Evolutionary conservation across 768 basidiomycete species (phyloP).

Genomic region (Mycena pura): DNA sequence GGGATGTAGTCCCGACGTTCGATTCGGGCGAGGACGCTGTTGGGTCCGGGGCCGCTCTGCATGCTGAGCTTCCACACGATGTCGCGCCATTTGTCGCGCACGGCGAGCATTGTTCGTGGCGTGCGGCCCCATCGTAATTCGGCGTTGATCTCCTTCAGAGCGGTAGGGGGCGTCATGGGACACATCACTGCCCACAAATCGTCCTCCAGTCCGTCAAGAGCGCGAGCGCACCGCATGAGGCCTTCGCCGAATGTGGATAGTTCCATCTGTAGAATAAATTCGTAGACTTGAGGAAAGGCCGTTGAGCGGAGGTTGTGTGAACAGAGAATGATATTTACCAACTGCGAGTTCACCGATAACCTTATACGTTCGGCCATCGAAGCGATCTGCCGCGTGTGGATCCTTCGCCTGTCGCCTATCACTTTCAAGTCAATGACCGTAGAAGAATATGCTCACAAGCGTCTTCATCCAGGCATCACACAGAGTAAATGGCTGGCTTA

Average conservation of each 20-base stretch:
- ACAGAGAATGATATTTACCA: not conserved
- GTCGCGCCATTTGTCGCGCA: not conserved
- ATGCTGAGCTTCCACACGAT: not conserved
- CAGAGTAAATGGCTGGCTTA: not conserved
- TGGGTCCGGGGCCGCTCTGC: not conserved
- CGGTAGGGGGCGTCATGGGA: not conserved
- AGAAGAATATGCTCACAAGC: not conserved
- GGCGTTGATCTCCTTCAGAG: not conserved
- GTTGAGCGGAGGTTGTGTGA: not conserved
- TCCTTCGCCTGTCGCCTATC: not conserved
- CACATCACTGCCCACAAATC: not conserved
- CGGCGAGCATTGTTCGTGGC: not conserved
- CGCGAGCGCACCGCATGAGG: not conserved
- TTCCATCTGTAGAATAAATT: not conserved
- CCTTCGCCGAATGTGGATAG: not conserved
- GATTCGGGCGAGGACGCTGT: not conserved
- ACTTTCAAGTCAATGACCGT: not conserved
- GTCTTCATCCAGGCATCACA: not conserved
- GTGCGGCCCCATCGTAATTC: not conserved
- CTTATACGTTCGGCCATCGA: not conserved
- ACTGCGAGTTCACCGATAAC: not conserved
- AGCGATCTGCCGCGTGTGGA: conserved; percentile 1
- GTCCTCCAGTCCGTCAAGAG: not conserved
- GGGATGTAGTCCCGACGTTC: not conserved
- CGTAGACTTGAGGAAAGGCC: not conserved